Conservation (phyloP, 1,139 yeast species). For the Blastobotrys persicus region DNA sequence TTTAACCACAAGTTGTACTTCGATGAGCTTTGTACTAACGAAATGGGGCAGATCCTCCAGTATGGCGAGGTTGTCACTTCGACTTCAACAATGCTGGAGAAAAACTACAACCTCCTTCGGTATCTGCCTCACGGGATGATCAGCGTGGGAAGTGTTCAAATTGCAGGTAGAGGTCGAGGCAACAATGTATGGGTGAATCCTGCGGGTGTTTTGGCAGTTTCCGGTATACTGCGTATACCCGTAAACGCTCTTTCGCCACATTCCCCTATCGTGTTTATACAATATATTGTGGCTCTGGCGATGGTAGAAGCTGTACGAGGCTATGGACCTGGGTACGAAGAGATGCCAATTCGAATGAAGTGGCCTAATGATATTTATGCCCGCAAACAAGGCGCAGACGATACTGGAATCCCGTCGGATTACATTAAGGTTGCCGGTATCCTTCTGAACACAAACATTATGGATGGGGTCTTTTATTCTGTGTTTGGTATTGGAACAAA, state of each 20-base stretch:
- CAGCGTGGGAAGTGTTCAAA: slow-evolving; percentile 77
- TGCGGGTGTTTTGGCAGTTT: slow-evolving; percentile 81
- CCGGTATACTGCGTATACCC: slow-evolving; percentile 66
- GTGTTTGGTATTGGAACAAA: slow-evolving; percentile 87
- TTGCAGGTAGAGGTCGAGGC: slow-evolving; percentile 91
- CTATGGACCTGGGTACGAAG: slow-evolving; percentile 66
- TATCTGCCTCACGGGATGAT: slow-evolving; percentile 69
- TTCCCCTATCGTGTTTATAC: slow-evolving; percentile 68
- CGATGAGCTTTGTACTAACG: slow-evolving; percentile 42
- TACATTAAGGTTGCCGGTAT: slow-evolving; percentile 83
- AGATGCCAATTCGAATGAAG: slow-evolving; percentile 76
- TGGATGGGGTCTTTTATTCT: slow-evolving; percentile 53
- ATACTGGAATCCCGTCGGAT: slow-evolving; percentile 38
- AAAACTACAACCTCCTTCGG: slow-evolving; percentile 58
- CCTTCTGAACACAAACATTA: slow-evolving; percentile 71
- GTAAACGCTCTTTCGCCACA: slow-evolving; percentile 22
- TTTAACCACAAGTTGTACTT: slow-evolving; percentile 65
- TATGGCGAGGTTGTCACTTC: slow-evolving; percentile 92
- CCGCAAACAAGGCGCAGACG: slow-evolving; percentile 31
- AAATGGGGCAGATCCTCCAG: slow-evolving; percentile 42
- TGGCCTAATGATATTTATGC: slow-evolving; percentile 97
- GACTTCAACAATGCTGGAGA: slow-evolving; percentile 74
- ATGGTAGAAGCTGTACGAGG: slow-evolving; percentile 71
- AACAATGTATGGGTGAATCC: slow-evolving; percentile 97
- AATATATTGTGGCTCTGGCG: slow-evolving; percentile 82